Evolutionary conservation across 2,329 filamentous ascomycete genomes (phyloP).

Genomic region (Alternaria sp.): DNA sequence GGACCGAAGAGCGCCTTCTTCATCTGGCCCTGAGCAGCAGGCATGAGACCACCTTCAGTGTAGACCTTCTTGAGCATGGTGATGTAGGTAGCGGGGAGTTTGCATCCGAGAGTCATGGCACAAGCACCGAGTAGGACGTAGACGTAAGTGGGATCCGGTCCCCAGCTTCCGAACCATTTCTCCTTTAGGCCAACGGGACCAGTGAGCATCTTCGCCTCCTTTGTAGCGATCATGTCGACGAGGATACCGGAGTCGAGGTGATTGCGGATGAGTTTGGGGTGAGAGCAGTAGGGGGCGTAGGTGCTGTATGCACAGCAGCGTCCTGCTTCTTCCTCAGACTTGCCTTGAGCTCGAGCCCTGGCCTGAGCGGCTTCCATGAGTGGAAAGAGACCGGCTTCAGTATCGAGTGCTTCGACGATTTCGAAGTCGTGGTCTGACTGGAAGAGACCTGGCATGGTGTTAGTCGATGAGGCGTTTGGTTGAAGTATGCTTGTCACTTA

Average conservation of each 20-base stretch:
- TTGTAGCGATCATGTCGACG: constrained; percentile 14
- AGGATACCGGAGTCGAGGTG: constrained; percentile 25
- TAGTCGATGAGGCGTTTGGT: neutral
- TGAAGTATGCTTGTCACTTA: neutral
- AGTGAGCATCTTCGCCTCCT: constrained; percentile 1
- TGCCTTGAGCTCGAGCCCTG: constrained; percentile 15
- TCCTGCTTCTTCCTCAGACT: constrained; percentile 9
- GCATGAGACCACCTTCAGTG: constrained; percentile 20
- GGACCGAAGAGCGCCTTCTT: constrained; percentile 27
- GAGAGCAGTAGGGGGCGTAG: constrained; percentile 9
- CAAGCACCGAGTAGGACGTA: constrained; percentile 29
- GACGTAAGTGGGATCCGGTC: constrained; percentile 19
- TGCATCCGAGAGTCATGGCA: constrained; percentile 25
- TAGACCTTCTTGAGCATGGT: constrained; percentile 27
- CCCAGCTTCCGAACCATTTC: neutral
- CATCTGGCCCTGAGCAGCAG: constrained; percentile 23
- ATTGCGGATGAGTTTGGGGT: constrained; percentile 21
- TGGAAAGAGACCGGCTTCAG: constrained; percentile 20
- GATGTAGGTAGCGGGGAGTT: constrained; percentile 12
- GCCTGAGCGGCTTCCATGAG: constrained; percentile 16
- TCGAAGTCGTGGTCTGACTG: constrained; percentile 25
- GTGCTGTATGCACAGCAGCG: constrained; percentile 14
- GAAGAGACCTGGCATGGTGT: constrained; percentile 20
- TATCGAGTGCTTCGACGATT: constrained; percentile 10
- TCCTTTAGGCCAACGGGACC: no score